These are phyloP conservation scores for Epichloe sp. DNA, from an alignment of 2,329 filamentous ascomycete species.

Conservation along the genomic window DNA sequence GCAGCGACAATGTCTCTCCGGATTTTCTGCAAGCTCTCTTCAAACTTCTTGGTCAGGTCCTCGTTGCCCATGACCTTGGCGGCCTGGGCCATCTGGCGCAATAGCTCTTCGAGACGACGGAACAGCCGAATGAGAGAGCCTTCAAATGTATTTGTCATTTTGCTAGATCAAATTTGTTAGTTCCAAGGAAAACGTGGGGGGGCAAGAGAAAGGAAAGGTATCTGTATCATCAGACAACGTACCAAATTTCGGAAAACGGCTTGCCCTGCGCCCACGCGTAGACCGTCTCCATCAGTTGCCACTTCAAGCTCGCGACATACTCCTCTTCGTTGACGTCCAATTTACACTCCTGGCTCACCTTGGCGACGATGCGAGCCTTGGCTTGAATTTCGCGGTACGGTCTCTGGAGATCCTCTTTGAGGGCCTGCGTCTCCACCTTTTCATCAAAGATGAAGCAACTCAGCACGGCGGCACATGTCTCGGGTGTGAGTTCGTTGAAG, in stretches of 20 bases:
- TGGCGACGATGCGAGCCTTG: conserved; percentile 78
- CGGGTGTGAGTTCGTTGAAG: conserved; percentile 89
- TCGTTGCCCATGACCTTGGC: conserved; percentile 97
- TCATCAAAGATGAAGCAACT: conserved; percentile 98
- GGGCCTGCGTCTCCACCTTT: conserved; percentile 64
- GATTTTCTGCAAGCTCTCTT: conserved; percentile 71
- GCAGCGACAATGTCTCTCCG: conserved; percentile 89
- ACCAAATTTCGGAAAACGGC: conserved; percentile 91
- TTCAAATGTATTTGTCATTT: conserved; percentile 99
- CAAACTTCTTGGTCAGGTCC: conserved; percentile 85
- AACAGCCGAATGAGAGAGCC: conserved; percentile 93
- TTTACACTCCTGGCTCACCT: conserved; percentile 91
- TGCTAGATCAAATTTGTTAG: conserved; percentile 38
- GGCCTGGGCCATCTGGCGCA: conserved; percentile 90
- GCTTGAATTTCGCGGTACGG: conserved; percentile 76
- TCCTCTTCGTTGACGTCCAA: conserved; percentile 89
- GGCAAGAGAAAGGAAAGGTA: too few relatives aligned
- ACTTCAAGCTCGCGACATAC: conserved; percentile 81
- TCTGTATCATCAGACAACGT: conserved; percentile 27
- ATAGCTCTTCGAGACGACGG: conserved; percentile 82
- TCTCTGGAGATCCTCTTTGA: conserved; percentile 77
- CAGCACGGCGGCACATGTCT: conserved; percentile 73
- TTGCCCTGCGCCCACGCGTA: conserved; percentile 82
- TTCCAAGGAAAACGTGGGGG: background rate
- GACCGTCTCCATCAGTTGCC: conserved; percentile 94